Evolutionary conservation across 495 filamentous ascomycete species (phyloP).

Genomic region (Penicillium diatomitis): DNA sequence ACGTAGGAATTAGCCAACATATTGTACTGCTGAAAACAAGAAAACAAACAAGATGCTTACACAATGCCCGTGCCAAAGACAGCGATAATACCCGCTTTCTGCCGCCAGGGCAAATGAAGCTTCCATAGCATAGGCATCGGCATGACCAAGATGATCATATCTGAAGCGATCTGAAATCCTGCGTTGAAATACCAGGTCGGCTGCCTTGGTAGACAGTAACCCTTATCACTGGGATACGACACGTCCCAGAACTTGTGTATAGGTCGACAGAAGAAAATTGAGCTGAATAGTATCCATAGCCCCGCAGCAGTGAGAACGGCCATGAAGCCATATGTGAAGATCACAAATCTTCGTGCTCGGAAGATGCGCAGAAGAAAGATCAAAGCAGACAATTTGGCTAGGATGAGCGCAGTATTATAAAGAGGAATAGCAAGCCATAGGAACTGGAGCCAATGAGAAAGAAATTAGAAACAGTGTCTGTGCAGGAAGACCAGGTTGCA

Average conservation of each 20-base stretch:
- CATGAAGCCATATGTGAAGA: constrained; percentile 22
- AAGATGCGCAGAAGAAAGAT: constrained; percentile 36
- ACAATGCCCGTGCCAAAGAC: constrained; percentile 42
- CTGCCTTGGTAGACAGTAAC: constrained; percentile 23
- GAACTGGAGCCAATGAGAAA: constrained; percentile 8
- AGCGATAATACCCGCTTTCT: constrained; percentile 31
- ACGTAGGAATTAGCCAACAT: background rate
- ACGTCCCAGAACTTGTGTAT: constrained; percentile 22
- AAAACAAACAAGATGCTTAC: constrained; percentile 21
- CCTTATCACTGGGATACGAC: background rate
- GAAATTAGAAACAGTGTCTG: background rate
- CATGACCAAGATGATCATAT: constrained; percentile 38
- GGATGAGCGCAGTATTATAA: constrained; percentile 34
- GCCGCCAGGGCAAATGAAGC: constrained; percentile 29
- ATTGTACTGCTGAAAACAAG: too few relatives aligned
- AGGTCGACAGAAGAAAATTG: constrained; percentile 32
- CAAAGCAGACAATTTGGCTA: constrained; percentile 37
- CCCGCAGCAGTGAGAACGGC: constrained; percentile 24
- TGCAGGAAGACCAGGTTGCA: background rate
- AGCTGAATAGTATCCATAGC: constrained; percentile 29
- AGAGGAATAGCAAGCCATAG: constrained; percentile 31
- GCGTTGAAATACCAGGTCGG: constrained; percentile 36
- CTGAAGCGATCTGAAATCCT: constrained; percentile 36
- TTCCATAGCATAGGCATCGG: constrained; percentile 34
- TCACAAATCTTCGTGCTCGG: constrained; percentile 14